Evolutionary conservation across 2,329 filamentous ascomycete genomes (phyloP).

Genomic region (Cadophora gregata): DNA sequence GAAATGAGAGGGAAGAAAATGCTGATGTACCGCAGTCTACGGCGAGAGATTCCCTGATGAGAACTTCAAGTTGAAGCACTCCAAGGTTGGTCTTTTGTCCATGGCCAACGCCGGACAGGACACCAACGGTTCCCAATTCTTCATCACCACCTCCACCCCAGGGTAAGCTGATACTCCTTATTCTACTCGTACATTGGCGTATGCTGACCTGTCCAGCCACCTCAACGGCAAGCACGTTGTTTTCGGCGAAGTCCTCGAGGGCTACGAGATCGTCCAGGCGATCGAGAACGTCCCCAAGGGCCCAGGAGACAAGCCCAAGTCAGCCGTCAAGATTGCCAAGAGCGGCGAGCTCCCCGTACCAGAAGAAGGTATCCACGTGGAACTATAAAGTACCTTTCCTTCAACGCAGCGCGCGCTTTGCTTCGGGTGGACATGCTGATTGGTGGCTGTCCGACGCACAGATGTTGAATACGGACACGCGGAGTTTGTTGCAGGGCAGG

Average conservation of each 20-base stretch:
- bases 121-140: slow-evolving; percentile 90
- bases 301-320: slow-evolving; percentile 69
- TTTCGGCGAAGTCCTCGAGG: slow-evolving; percentile 88
- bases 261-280: slow-evolving; percentile 79
- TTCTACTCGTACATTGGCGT: neutral
- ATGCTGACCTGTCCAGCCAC: slow-evolving; percentile 58
- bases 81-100: slow-evolving; percentile 80
- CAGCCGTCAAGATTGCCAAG: slow-evolving; percentile 78
- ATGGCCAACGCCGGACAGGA: slow-evolving; percentile 88
- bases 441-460: slow-evolving; percentile 36
- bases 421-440: slow-evolving; percentile 42
- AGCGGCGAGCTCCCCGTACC: slow-evolving; percentile 84
- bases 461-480: slow-evolving; percentile 42
- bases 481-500: slow-evolving; percentile 42
- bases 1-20: neutral
- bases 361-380: slow-evolving; percentile 90
- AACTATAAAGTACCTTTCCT: slow-evolving; percentile 67
- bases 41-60: slow-evolving; percentile 84
- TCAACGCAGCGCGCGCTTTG: slow-evolving; percentile 29
- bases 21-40: slow-evolving; percentile 64
- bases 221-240: slow-evolving; percentile 86
- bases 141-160: slow-evolving; percentile 85
- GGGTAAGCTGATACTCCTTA: slow-evolving; percentile 55
- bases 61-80: slow-evolving; percentile 96
- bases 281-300: slow-evolving; percentile 75